Percentiles rank a stretch among this genome's conserved stretches.
These are phyloP conservation scores for Orbilia blumenaviensis DNA, from an alignment of 2,329 filamentous ascomycete species.

Conservation along the genomic window DNA sequence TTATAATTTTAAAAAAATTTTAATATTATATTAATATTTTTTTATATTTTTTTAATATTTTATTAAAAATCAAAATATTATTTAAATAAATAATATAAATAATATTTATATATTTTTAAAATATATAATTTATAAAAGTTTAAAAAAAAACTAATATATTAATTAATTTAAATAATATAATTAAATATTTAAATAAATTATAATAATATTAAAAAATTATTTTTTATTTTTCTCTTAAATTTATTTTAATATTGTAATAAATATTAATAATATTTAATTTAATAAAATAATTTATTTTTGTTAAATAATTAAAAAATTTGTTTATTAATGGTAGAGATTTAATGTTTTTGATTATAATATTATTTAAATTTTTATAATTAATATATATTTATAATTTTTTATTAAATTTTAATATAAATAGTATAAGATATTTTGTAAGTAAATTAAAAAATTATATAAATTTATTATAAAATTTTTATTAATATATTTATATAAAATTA, in stretches of 20 bases:
- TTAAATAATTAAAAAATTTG: slow-evolving; percentile 18
- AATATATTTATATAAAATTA: no score
- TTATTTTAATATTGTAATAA: slow-evolving; percentile 40
- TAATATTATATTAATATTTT: neutral
- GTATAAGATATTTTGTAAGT: no score
- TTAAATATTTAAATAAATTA: neutral
- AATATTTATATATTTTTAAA: neutral
- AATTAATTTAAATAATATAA: slow-evolving; percentile 1
- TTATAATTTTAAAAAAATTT: slow-evolving; percentile 1
- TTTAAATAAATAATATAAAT: no score
- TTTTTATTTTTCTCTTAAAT: slow-evolving; percentile 34
- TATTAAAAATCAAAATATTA: neutral
- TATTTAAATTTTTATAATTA: no score
- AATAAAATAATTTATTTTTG: slow-evolving; percentile 18
- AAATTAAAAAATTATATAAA: slow-evolving; percentile 25
- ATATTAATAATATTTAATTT: slow-evolving; percentile 34
- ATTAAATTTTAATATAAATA: no score
- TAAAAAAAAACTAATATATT: neutral
- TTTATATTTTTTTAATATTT: neutral
- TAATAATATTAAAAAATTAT: slow-evolving; percentile 7
- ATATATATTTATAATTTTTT: no score
- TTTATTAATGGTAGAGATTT: slow-evolving; percentile 24
- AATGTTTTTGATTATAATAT: no score
- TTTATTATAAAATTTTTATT: no score
- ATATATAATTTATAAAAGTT: neutral